Base-by-base conservation (phyloP, 306 rosid genomes). In the Prunus persica region DNA sequence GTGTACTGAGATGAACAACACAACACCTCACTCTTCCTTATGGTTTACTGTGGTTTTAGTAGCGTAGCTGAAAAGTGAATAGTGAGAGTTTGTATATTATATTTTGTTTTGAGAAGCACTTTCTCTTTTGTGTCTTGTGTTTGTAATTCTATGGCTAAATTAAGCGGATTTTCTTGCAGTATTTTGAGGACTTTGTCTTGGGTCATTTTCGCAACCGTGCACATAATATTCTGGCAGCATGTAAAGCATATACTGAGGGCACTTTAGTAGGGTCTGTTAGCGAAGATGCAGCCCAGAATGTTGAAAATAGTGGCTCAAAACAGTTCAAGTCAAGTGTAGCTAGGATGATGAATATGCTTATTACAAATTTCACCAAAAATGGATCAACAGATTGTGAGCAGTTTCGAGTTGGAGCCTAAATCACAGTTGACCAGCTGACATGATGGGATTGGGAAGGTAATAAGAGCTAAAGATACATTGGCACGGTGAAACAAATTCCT, bases 141-240 rank as follows among this genome's bases (percentile, higher is more conserved):
- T 8, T 65, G 69, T 65, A 25, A 19, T 24, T 49, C 7, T 28
- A 15, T 27, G 38, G 30, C n/a, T 46, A 14, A 30, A 64, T 11
- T 5, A 49, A 19, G 25, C 67, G 13, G 25, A 22, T 70, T 78
- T 46, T 32, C 76, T 63, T 86, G 90, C 90, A 92, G 93, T 91
- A 79, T 87, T 92, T 89, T 74, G 91, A 92, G 86, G 91, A 86
- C 47, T 87, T 91, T 3, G 93, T 91, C 46, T 77, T 57, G 0
- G 87, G 83, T 27, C 93, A 89, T 84, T 91, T 89, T 56, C 89
- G 82, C 11, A 3, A 16, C 0, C 82, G 82, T 19, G 96, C 88
- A n/a, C 74, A 10, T 27, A 27, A n/a, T 71, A 85, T 92, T 84
- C 84, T 92, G 84, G 69, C 60, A 27, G 93, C 93, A 63, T 92